These are phyloP conservation scores for Tolypocladium capitatum DNA, from an alignment of 2,329 filamentous ascomycete genomes.

Conservation along the genomic window DNA sequence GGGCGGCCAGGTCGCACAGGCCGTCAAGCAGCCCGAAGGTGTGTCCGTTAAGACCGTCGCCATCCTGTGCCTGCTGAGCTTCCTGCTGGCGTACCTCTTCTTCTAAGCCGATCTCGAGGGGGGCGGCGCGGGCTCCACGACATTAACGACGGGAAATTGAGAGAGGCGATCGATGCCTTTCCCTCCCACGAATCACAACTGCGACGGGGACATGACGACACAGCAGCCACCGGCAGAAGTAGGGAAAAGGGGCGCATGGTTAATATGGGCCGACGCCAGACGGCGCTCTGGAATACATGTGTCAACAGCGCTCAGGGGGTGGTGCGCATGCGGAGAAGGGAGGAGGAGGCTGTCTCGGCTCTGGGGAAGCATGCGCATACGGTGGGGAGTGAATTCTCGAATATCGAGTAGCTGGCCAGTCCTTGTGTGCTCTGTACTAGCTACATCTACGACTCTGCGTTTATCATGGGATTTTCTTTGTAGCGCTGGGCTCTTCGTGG, in stretches of 20 bases:
- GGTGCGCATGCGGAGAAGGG: background rate
- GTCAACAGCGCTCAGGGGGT: background rate
- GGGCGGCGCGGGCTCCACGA: background rate
- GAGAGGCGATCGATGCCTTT: background rate
- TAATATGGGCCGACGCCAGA: background rate
- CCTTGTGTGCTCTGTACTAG: background rate
- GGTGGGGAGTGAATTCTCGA: background rate
- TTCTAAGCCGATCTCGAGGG: slow-evolving; percentile 45
- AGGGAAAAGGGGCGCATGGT: background rate
- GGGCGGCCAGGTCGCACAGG: slow-evolving; percentile 37
- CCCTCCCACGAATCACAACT: background rate
- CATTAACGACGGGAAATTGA: background rate
- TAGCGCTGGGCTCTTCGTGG: too few relatives aligned
- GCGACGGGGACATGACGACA: background rate
- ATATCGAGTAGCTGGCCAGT: background rate
- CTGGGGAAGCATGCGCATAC: background rate
- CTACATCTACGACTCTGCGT: background rate
- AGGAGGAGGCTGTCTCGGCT: background rate
- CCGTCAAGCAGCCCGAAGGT: slow-evolving; percentile 48
- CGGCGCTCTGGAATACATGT: background rate
- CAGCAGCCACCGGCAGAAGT: background rate
- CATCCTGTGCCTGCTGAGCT: slow-evolving; percentile 73
- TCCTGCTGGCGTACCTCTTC: slow-evolving; percentile 90
- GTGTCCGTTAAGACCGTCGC: slow-evolving; percentile 82
- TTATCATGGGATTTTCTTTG: background rate